Evolutionary conservation across 2,329 filamentous ascomycete genomes (phyloP).

Genomic region (Nigrospora osmanthi): DNA sequence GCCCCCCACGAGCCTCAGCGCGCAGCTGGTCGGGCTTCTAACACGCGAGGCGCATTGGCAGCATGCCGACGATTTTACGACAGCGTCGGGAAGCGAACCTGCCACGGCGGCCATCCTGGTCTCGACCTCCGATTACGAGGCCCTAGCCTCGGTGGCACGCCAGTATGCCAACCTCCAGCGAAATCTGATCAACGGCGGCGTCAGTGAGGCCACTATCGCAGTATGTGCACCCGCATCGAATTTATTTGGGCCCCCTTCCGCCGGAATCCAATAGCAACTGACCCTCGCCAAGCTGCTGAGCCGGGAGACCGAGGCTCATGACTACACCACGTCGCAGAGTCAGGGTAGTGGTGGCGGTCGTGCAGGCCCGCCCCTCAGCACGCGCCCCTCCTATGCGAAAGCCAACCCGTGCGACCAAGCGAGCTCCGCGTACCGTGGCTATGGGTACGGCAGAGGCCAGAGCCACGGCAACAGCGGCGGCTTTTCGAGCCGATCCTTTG

Average conservation of each 20-base stretch:
- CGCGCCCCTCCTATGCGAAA: too few relatives aligned
- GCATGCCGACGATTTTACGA: slow-evolving; percentile 9
- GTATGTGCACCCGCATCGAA: slow-evolving; percentile 23
- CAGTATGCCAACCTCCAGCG: slow-evolving; percentile 44
- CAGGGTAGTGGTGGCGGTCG: too few relatives aligned
- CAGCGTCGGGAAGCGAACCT: slow-evolving; percentile 12
- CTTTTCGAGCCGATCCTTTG: not conserved
- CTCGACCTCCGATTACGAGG: slow-evolving; percentile 52
- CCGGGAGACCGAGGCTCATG: not conserved
- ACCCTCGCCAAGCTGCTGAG: slow-evolving; percentile 10
- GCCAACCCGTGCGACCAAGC: too few relatives aligned
- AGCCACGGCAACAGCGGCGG: not conserved
- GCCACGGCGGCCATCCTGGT: slow-evolving; percentile 42
- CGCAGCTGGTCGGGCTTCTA: slow-evolving; percentile 3
- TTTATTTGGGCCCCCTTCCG: not conserved
- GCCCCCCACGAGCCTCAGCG: not conserved
- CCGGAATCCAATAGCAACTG: slow-evolving; percentile 11
- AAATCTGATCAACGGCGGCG: slow-evolving; percentile 42
- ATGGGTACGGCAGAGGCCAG: not conserved
- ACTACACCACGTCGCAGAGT: too few relatives aligned
- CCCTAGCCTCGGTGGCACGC: slow-evolving; percentile 40
- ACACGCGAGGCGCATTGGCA: slow-evolving; percentile 1
- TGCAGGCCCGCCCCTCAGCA: too few relatives aligned
- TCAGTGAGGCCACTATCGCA: slow-evolving; percentile 36
- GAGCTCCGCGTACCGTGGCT: not conserved